A percentile compares a stretch with the other conserved stretches of the same genome.
Conservation (phyloP, 2,329 filamentous ascomycete genomes). For the Diaporthe sp. region DNA sequence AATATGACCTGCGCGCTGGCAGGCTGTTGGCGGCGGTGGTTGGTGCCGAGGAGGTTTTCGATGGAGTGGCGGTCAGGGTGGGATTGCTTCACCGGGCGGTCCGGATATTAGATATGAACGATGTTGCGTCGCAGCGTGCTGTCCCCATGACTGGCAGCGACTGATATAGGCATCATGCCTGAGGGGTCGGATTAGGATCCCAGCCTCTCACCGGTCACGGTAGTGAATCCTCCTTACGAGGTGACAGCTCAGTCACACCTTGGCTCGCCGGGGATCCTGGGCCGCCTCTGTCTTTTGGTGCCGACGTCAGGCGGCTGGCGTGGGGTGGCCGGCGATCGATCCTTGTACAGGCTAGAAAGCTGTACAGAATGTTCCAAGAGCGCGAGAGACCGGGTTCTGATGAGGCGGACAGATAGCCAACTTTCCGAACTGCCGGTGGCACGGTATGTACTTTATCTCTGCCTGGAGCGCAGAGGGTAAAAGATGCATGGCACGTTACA, state of each 20-base stretch:
- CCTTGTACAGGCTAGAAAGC: neutral
- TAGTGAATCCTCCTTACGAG: constrained; percentile 1
- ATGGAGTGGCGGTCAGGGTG: neutral
- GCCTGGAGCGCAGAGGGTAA: neutral
- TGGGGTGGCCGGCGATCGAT: constrained; percentile 13
- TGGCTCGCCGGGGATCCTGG: constrained; percentile 7
- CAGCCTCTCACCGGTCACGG: constrained; percentile 22
- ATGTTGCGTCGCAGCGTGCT: neutral
- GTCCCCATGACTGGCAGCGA: neutral
- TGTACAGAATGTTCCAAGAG: neutral
- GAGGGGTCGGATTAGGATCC: constrained; percentile 16
- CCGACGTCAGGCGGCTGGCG: constrained; percentile 21
- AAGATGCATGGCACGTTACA: constrained; percentile 26
- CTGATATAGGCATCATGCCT: neutral
- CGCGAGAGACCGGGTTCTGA: neutral
- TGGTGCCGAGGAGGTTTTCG: neutral
- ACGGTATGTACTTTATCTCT: constrained; percentile 20
- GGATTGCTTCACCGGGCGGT: neutral
- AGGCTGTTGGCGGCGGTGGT: constrained; percentile 1
- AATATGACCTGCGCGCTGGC: neutral
- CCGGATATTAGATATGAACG: neutral
- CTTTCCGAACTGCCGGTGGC: neutral
- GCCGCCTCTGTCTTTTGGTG: constrained; percentile 6
- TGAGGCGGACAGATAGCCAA: neutral
- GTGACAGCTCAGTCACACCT: constrained; percentile 28